Percentiles rank a stretch among this genome's conserved stretches.
Evolutionary conservation across 495 filamentous ascomycete species (phyloP).

Genomic region (Penicillium manginii): DNA sequence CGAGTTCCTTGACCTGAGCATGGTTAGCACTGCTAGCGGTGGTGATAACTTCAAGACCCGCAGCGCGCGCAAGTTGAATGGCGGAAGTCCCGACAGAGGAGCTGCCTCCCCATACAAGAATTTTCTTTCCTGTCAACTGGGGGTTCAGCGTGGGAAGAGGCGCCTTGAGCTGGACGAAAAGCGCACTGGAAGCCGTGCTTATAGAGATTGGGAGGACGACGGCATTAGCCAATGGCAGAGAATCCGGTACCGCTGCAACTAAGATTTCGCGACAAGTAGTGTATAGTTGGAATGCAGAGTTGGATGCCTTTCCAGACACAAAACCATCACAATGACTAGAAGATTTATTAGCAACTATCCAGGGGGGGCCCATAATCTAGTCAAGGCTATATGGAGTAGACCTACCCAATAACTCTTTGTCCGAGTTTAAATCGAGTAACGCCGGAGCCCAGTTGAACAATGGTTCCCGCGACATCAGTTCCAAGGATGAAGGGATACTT

Average conservation of each 20-base stretch:
- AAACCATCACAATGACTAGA: conserved; percentile 22
- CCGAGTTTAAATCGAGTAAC: conserved; percentile 41
- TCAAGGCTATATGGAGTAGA: not conserved
- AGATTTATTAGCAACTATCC: not conserved
- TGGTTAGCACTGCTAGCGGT: conserved; percentile 40
- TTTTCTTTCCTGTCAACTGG: conserved; percentile 21
- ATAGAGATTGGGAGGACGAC: conserved; percentile 51
- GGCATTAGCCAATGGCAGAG: conserved; percentile 44
- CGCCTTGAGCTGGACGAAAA: conserved; percentile 45
- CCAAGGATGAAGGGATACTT: conserved; percentile 35
- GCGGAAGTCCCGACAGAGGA: conserved; percentile 36
- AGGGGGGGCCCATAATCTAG: not conserved
- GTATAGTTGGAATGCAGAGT: conserved; percentile 38
- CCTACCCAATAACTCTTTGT: conserved; percentile 48
- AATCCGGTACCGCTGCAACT: conserved; percentile 38
- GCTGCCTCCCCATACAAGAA: conserved; percentile 43
- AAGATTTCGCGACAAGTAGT: conserved; percentile 26
- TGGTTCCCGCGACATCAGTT: conserved; percentile 45
- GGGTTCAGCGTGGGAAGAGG: conserved; percentile 25
- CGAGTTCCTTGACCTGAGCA: conserved; percentile 37
- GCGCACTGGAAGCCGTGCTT: conserved; percentile 49
- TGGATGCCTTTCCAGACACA: conserved; percentile 21
- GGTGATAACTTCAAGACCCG: conserved; percentile 40
- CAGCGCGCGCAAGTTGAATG: conserved; percentile 39
- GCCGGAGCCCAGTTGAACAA: conserved; percentile 38